Evolutionary conservation across 208 protist species (phyloP).

Genomic region (Leishmania tropica): DNA sequence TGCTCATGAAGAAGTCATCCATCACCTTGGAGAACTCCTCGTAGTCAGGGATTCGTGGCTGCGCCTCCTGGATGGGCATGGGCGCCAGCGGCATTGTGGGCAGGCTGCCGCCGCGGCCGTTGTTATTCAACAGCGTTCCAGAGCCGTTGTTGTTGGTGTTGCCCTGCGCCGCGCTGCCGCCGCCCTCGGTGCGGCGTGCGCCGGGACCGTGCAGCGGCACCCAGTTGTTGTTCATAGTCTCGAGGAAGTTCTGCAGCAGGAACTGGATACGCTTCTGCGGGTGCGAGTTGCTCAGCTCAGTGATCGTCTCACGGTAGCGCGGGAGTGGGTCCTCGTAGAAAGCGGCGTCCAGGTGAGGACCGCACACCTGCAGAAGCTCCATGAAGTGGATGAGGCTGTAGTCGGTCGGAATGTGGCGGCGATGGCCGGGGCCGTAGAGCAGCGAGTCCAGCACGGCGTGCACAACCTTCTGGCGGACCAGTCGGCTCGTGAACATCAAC

Average conservation of each 20-base stretch:
- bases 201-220: slow-evolving; percentile 59
- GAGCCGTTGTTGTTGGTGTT: slow-evolving; percentile 8
- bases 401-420: slow-evolving; percentile 65
- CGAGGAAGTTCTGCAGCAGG: slow-evolving; percentile 69
- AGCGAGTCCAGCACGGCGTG: slow-evolving; percentile 69
- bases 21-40: slow-evolving; percentile 78
- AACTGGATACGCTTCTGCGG: slow-evolving; percentile 80
- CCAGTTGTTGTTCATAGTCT: slow-evolving; percentile 87
- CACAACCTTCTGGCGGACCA: slow-evolving; percentile 70
- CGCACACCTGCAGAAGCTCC: slow-evolving; percentile 78
- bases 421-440: slow-evolving; percentile 64
- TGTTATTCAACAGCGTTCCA: background rate
- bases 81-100: slow-evolving; percentile 3
- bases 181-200: slow-evolving; percentile 16
- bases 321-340: slow-evolving; percentile 50
- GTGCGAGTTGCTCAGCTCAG: slow-evolving; percentile 58
- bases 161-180: background rate
- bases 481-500: slow-evolving; percentile 62
- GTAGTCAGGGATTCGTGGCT: slow-evolving; percentile 49
- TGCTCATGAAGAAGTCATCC: slow-evolving; percentile 81
- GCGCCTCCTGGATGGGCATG: slow-evolving; percentile 14
- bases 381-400: slow-evolving; percentile 83
- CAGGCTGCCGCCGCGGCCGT: background rate
- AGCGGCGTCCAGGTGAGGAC: slow-evolving; percentile 47
- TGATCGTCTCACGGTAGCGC: slow-evolving; percentile 48